Conservation (phyloP, 805 yeast genomes). For the Nakazawaea populi region DNA sequence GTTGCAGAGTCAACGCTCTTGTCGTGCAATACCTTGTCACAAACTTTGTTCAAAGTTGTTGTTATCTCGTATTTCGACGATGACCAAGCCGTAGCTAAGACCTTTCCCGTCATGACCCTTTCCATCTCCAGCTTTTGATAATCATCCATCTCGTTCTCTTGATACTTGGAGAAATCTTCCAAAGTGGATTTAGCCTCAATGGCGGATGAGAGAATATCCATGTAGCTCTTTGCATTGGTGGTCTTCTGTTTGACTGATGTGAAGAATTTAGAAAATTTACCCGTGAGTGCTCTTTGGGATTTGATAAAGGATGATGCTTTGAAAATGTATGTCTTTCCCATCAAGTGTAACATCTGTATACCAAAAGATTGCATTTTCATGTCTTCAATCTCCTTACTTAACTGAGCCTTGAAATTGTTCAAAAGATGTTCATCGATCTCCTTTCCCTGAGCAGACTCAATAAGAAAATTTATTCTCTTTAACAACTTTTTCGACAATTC, state of each 20-base stretch:
- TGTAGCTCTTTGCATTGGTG: slow-evolving; percentile 65
- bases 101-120: slow-evolving; percentile 70
- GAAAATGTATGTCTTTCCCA: slow-evolving; percentile 63
- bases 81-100: slow-evolving; percentile 79
- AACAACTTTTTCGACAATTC: slow-evolving; percentile 54
- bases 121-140: slow-evolving; percentile 57
- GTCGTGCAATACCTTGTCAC: slow-evolving; percentile 61
- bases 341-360: slow-evolving; percentile 69
- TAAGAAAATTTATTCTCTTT: slow-evolving; percentile 29
- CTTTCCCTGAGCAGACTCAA: slow-evolving; percentile 35
- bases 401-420: slow-evolving; percentile 50
- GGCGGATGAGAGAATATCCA: slow-evolving; percentile 66
- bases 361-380: slow-evolving; percentile 82
- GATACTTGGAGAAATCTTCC: slow-evolving; percentile 66
- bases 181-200: slow-evolving; percentile 74
- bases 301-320: slow-evolving; percentile 62
- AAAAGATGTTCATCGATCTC: slow-evolving; percentile 39
- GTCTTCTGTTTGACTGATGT: slow-evolving; percentile 70
- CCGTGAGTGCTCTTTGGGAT: slow-evolving; percentile 65
- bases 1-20: slow-evolving; percentile 39
- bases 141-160: slow-evolving; percentile 40
- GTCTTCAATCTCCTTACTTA: slow-evolving; percentile 77
- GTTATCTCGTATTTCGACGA: slow-evolving; percentile 77
- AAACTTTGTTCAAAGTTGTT: slow-evolving; percentile 64
- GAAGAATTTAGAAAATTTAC: slow-evolving; percentile 46